Evolutionary conservation across 2,329 filamentous ascomycete genomes (phyloP).

Genomic region (Cladosporium sp.): DNA sequence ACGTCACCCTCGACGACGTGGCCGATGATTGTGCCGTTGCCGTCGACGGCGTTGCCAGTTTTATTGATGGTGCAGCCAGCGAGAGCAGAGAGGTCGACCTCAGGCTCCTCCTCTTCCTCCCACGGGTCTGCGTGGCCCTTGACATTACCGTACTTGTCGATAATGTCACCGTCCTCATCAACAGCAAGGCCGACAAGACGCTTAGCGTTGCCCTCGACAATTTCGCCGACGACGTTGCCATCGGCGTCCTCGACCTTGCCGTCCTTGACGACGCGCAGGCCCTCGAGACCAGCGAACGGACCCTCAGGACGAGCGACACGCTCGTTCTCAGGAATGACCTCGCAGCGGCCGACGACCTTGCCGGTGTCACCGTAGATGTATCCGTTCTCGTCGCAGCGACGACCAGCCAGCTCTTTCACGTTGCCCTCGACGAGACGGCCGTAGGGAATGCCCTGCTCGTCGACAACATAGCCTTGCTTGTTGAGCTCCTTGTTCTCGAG

Average conservation of each 20-base stretch:
- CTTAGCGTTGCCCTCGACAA: constrained; percentile 66
- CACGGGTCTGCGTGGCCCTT: constrained; percentile 58
- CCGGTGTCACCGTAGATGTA: constrained; percentile 51
- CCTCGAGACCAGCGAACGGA: constrained; percentile 60
- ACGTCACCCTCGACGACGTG: constrained; percentile 53
- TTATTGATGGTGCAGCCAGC: constrained; percentile 60
- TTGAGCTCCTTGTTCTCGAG: constrained; percentile 50
- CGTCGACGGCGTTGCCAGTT: constrained; percentile 55
- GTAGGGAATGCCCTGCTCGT: constrained; percentile 47
- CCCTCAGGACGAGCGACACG: constrained; percentile 54
- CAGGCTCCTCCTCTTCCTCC: constrained; percentile 43
- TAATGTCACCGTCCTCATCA: constrained; percentile 75
- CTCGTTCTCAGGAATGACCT: constrained; percentile 52
- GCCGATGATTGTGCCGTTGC: constrained; percentile 52
- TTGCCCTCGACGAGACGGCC: constrained; percentile 52
- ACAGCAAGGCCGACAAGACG: constrained; percentile 65
- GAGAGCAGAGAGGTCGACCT: constrained; percentile 53
- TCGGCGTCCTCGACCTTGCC: constrained; percentile 71
- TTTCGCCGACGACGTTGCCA: constrained; percentile 67
- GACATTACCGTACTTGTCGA: constrained; percentile 64
- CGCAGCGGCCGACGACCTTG: constrained; percentile 51
- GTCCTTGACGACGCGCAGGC: constrained; percentile 61
- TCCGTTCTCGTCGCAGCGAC: constrained; percentile 50
- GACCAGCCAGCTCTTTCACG: constrained; percentile 49
- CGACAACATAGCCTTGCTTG: constrained; percentile 54